Base-by-base conservation (phyloP, 495 filamentous ascomycete genomes). In the Xylaria sp. region DNA sequence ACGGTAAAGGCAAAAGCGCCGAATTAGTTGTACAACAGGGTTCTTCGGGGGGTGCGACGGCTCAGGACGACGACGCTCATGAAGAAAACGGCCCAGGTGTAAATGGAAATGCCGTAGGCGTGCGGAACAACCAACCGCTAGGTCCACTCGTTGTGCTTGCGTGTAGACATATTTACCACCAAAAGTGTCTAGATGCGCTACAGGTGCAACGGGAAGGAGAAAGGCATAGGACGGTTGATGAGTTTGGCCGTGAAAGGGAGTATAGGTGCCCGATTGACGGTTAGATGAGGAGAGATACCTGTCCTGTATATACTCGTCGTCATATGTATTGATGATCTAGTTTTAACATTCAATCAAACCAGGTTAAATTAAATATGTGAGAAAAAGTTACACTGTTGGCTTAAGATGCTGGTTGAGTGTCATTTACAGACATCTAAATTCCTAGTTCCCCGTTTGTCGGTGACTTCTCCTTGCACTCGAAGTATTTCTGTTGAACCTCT, bases 131-230 rank as follows among this genome's bases (percentile, higher is more conserved):
- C 8, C 73, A 77, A 21, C 72, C 77, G 5, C 77, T 88, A 33
- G 85, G 83, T 15, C 82, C 87, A 53, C 75, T 91, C 41, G 84
- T 91, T 0, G 79, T 91, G 67, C 79, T 90, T 48, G 86, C 86
- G 50, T 91, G 89, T 75, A 82, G 87, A 55, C 89, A 91, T 74
- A 84, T 90, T 43, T 90, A 89, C 74, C 89, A 91, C 73, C 84
- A 87, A 71, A 81, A 73, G 26, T 91, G 89, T 78, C 76, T 91
- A 67, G 89, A 90, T 59, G 81, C 81, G 61, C 66, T 89, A 72
- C 84, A 86, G 74, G 80, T 72, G 29, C 83, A 85, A 75, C 55
- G 64, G 29, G 66, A 67, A 41, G 69, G 37, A 26, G 77, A 82
- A n/a, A 74, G 79, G 43, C 72, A 68, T 37, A 75, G 73, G 70